phyloP scores from a whole-genome alignment of 2,329 filamentous ascomycete species.

The Diaporthe destruens region DNA sequence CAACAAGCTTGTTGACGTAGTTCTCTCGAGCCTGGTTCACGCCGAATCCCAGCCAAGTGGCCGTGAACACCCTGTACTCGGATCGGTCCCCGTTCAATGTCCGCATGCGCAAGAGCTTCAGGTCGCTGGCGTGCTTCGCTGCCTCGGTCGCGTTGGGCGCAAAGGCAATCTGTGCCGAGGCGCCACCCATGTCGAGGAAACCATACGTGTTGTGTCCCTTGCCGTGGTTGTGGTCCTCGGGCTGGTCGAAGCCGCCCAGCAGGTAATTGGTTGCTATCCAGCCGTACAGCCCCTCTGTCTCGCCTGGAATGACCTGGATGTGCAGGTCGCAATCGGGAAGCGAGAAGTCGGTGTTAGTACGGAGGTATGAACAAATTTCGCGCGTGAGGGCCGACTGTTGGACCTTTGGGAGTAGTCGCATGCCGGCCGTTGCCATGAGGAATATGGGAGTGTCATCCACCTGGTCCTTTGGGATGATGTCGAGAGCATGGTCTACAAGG shows the following conservation, averaged over 20 bases:
- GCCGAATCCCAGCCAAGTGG: conserved; percentile 98
- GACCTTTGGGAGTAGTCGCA: conserved; percentile 82
- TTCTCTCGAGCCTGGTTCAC: conserved; percentile 90
- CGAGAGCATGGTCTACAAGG: conserved; percentile 84
- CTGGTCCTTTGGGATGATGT: conserved; percentile 80
- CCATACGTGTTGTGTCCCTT: conserved; percentile 95
- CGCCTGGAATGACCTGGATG: conserved; percentile 93
- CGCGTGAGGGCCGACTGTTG: conserved; percentile 80
- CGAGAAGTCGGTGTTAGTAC: conserved; percentile 80
- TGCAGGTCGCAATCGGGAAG: conserved; percentile 91
- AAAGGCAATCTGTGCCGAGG: conserved; percentile 97
- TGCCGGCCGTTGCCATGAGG: conserved; percentile 93
- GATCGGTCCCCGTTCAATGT: conserved; percentile 81
- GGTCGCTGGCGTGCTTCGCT: conserved; percentile 87
- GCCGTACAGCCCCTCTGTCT: conserved; percentile 95
- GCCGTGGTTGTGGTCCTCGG: conserved; percentile 81
- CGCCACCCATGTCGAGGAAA: conserved; percentile 98
- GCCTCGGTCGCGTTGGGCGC: conserved; percentile 94
- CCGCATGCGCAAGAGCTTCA: conserved; percentile 87
- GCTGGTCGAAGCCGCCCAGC: conserved; percentile 87
- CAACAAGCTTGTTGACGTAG: conserved; percentile 83
- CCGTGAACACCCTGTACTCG: conserved; percentile 93
- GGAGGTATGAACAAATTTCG: conserved; percentile 86
- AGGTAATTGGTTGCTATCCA: conserved; percentile 99
- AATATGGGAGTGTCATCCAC: conserved; percentile 91